These are phyloP conservation scores for Paramecium caudatum DNA, from an alignment of 73 alveolate species.

Conservation along the genomic window DNA sequence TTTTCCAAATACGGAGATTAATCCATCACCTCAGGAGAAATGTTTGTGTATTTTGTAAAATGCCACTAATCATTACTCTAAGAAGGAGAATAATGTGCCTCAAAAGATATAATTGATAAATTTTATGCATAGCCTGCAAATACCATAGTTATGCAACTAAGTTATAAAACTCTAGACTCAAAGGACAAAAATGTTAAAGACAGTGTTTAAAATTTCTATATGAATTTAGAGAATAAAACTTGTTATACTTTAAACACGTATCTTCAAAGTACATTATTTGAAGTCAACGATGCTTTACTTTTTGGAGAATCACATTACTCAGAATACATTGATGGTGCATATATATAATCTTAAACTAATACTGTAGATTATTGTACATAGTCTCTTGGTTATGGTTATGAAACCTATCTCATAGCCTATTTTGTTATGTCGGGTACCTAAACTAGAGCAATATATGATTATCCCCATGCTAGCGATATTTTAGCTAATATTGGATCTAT, in stretches of 20 bases:
- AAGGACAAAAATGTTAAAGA: background rate
- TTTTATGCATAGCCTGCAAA: background rate
- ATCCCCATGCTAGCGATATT: background rate
- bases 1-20: background rate
- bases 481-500: conserved; percentile 52
- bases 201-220: background rate
- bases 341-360: background rate
- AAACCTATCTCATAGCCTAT: too few species aligned
- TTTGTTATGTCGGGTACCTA: background rate
- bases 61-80: background rate
- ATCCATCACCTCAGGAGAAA: background rate
- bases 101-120: background rate
- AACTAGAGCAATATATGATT: background rate
- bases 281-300: conserved; percentile 18
- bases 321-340: background rate
- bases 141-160: background rate
- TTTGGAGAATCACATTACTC: background rate
- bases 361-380: conserved; percentile 14
- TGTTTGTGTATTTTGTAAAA: background rate
- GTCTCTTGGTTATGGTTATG: background rate
- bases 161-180: background rate
- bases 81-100: conserved; percentile 12
- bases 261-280: background rate
- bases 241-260: conserved; percentile 23
- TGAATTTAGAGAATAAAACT: background rate